Evolutionary conservation across 2,329 filamentous ascomycete genomes (phyloP), one percentile per base, ranked within the genome.

Genomic region (Myriosclerotinia curreyana): DNA sequence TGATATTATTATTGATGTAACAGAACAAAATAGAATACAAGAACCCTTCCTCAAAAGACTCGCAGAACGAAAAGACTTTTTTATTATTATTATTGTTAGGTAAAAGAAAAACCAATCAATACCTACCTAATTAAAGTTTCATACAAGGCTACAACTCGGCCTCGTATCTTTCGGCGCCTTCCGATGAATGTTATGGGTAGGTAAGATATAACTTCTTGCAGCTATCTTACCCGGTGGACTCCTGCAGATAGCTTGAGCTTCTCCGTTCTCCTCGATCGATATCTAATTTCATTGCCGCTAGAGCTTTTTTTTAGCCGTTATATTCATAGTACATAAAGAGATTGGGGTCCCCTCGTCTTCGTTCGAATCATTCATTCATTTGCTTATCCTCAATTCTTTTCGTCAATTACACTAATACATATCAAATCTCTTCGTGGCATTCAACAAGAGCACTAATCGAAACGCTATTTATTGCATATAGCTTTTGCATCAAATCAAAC

Each of bases 111-210:
- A 28, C 25, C 25, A 55, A 62, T 11, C 36, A 9, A 40, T n/a
- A n/a, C n/a, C n/a, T n/a, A n/a, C n/a, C n/a, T n/a, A n/a, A n/a
- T 40, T 17, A 31, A 61, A 15, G 40, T 34, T 51, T 46, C 40
- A 54, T 34, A 42, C 60, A 50, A 63, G 60, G 52, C 60, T 63
- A 31, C 44, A 42, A 22, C 36, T 63, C 36, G 31, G 60, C 60
- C 60, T 63, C 25, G 34, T 63, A 22, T 22, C 28, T 34, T 63
- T 58, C 60, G 60, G 60, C 60, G 60, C 36, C 60, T 58, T 63
- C 60, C 60, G 60, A 63, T 63, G 52, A 25, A 22, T 49, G n/a
- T 14, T 36, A 12, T 25, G 20, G 42, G 56, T 42, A 22, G 42
- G 56, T 42, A 22, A 60, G 56, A 31, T 50, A 50, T 42, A 58